A percentile compares a stretch with the other conserved stretches of the same genome.
Evolutionary conservation across 352 stramenopile species (phyloP).

Genomic region (Plasmopara halstedii): DNA sequence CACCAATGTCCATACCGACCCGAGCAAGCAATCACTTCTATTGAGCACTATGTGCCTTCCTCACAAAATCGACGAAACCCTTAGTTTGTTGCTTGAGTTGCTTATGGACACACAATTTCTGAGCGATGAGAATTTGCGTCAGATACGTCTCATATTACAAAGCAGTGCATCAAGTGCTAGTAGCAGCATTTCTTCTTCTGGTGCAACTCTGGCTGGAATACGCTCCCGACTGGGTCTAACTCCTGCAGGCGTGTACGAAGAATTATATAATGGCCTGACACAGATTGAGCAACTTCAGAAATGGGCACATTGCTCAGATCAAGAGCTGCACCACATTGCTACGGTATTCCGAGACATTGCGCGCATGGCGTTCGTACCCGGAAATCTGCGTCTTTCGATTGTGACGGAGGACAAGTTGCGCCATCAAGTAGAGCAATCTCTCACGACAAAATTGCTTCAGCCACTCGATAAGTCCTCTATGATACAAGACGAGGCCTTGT

Average conservation of each 20-base stretch:
- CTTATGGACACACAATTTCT: conserved; percentile 73
- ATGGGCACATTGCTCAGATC: conserved; percentile 60
- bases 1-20: conserved; percentile 24
- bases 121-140: conserved; percentile 55
- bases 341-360: conserved; percentile 52
- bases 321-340: conserved; percentile 51
- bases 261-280: conserved; percentile 64
- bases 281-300: conserved; percentile 71
- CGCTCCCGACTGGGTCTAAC: conserved; percentile 56
- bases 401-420: conserved; percentile 71
- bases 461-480: conserved; percentile 24
- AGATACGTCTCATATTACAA: conserved; percentile 67
- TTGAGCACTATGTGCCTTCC: conserved; percentile 63
- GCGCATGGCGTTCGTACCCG: conserved; percentile 40
- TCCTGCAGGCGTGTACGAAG: conserved; percentile 41
- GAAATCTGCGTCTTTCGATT: conserved; percentile 54
- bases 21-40: conserved; percentile 52
- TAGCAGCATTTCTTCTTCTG: conserved; percentile 62
- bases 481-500: conserved; percentile 10
- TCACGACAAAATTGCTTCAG: conserved; percentile 39
- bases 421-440: conserved; percentile 32
- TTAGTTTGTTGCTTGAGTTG: conserved; percentile 49
- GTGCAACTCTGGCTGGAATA: conserved; percentile 46
- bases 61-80: conserved; percentile 60
- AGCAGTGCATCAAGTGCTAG: conserved; percentile 61